Evolutionary conservation across 2,329 filamentous ascomycete genomes (phyloP), one percentile per base, ranked within the genome.

Genomic region (Exophiala xenobiotica): DNA sequence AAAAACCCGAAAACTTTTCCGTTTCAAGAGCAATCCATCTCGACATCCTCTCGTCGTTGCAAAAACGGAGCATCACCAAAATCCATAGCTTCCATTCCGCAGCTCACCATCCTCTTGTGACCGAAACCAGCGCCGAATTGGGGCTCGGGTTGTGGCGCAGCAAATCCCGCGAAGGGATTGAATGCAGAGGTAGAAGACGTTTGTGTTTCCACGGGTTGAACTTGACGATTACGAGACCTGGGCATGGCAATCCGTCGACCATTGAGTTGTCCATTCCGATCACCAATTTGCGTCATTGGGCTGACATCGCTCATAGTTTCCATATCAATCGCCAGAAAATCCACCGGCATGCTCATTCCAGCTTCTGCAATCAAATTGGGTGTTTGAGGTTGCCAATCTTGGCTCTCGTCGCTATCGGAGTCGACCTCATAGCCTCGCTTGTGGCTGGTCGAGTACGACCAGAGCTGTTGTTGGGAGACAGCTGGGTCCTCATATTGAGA

Each of bases 11-110:
- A 33, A 27, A 23, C 42, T 14, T 33, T 40, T 24, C 4, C 23
- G 19, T 19, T 43, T 60, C 46, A 70, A 51, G 64, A 64, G 40
- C 60, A 70, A 58, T 69, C 60, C 69, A 69, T 69, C 56, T 67
- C 54, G 57, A 71, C 61, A 51, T 75, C 72, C 38, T 74, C 71
- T 31, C 66, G 66, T 47, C 67, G 64, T 35, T 69, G 64, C 46
- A 77, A 61, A 53, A 77, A 77, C 3, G 64, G 49, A 4, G 74
- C 70, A 41, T 77, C 73, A 38, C 70, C 73, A 58, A 77, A 75
- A 59, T 74, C 73, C 40, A 53, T 58, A 7, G 68, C 46, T 38
- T 70, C 67, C 68, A 66, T 56, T 38, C 61, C 53, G 56, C 65
- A 56, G 33, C 64, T 60, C 35, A 38, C 53, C 49, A 60, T 64